A percentile compares a stretch with the other conserved stretches of the same genome.
Conservation (phyloP, 1,284 basidiomycete species). For the Rhodotorula sp. region DNA sequence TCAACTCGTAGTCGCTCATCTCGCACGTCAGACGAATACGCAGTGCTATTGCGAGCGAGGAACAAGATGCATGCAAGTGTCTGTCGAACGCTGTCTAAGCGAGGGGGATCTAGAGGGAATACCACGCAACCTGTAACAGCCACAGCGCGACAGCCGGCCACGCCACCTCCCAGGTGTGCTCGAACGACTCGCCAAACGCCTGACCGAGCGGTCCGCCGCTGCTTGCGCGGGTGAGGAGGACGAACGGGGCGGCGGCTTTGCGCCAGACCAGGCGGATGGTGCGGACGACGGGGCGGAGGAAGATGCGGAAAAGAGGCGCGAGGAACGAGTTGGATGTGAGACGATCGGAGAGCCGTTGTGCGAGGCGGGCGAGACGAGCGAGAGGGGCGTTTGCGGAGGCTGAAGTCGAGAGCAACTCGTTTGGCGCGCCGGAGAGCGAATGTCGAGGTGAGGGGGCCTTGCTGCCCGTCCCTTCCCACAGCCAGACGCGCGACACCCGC, state of each 20-base stretch:
- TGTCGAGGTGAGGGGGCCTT: neutral
- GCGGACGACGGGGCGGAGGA: slow-evolving; percentile 5
- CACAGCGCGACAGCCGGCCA: slow-evolving; percentile 15
- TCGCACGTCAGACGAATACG: no score
- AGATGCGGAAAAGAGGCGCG: neutral
- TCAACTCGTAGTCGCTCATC: slow-evolving; percentile 59
- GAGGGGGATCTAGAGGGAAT: neutral
- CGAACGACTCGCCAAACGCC: slow-evolving; percentile 9
- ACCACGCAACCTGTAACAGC: slow-evolving; percentile 17
- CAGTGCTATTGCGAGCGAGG: no score
- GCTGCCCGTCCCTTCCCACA: slow-evolving; percentile 22
- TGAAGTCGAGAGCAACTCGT: neutral
- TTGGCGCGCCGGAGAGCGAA: neutral
- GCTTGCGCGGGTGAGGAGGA: neutral
- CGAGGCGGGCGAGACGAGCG: neutral
- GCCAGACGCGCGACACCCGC: slow-evolving; percentile 27
- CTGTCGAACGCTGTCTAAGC: no score
- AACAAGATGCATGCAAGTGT: no score
- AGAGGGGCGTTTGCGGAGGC: neutral
- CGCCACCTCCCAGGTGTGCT: slow-evolving; percentile 9
- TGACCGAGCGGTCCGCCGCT: slow-evolving; percentile 4
- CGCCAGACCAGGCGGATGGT: neutral
- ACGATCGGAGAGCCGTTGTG: neutral
- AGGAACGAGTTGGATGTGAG: slow-evolving; percentile 12
- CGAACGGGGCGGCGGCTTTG: neutral